These are phyloP conservation scores for Citrus mangshanensis DNA, from an alignment of 345 rosid species.

Conservation along the genomic window DNA sequence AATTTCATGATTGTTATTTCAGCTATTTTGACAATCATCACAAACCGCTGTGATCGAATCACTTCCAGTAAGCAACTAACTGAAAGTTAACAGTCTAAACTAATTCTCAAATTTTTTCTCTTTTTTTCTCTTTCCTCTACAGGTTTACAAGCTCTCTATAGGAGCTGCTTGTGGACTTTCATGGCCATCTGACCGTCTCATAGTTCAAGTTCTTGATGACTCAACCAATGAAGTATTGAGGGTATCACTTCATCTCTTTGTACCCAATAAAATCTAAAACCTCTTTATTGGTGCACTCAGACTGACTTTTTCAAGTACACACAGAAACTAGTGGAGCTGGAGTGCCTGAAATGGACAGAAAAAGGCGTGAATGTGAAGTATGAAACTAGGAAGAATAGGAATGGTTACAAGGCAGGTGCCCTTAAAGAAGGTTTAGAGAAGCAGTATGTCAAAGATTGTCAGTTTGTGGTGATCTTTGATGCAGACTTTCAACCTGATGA, in stretches of 20 bases:
- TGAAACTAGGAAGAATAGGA: conserved; percentile 30
- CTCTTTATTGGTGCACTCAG: background rate
- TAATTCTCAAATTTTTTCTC: background rate
- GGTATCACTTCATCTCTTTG: conserved; percentile 2
- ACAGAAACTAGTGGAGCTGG: conserved; percentile 34
- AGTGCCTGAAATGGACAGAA: conserved; percentile 30
- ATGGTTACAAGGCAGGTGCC: conserved; percentile 37
- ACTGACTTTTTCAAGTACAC: background rate
- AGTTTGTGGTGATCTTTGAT: conserved; percentile 35
- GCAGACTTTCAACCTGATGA: conserved; percentile 40
- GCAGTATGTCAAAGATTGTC: conserved; percentile 27
- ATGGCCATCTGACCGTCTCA: conserved; percentile 31
- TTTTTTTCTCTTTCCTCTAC: background rate
- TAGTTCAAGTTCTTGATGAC: conserved; percentile 38
- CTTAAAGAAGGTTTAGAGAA: conserved; percentile 29
- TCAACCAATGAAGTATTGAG: conserved; percentile 26
- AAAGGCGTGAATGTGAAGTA: conserved; percentile 31
- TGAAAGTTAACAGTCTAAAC: background rate
- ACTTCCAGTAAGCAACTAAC: background rate
- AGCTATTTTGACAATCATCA: conserved; percentile 7
- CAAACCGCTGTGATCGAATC: background rate
- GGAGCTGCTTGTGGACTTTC: conserved; percentile 39
- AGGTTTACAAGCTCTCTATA: conserved; percentile 41
- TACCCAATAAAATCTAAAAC: background rate
- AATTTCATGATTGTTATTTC: background rate